These are phyloP conservation scores for Citrullus mucosospermus DNA, from an alignment of 306 rosid genomes.

Conservation along the genomic window DNA sequence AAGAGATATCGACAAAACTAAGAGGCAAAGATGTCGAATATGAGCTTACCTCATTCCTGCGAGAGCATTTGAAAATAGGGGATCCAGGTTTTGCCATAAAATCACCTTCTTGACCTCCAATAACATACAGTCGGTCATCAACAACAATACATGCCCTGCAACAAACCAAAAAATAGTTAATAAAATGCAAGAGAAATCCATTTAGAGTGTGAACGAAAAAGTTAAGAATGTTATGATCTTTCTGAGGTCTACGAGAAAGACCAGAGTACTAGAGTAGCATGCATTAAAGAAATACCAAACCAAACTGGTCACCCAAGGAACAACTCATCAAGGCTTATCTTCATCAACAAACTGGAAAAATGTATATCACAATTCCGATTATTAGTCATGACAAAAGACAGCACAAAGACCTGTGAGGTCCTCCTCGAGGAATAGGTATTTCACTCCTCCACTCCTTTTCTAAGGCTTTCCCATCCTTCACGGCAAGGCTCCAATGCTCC, in stretches of 20 bases:
- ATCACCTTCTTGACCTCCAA: constrained; percentile 98
- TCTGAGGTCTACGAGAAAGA: background rate
- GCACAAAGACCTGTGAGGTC: constrained; percentile 70
- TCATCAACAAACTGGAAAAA: background rate
- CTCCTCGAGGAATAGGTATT: constrained; percentile 79
- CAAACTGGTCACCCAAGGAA: background rate
- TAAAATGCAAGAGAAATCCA: background rate
- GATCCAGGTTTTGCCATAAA: constrained; percentile 93
- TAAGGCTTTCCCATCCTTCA: constrained; percentile 57
- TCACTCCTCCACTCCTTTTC: constrained; percentile 60
- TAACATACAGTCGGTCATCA: constrained; percentile 50
- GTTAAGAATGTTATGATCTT: background rate
- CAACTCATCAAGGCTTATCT: background rate
- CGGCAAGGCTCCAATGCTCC: constrained; percentile 90
- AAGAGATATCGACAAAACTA: background rate
- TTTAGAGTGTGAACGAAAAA: background rate
- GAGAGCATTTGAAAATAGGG: constrained; percentile 89
- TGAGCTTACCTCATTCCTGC: constrained; percentile 62
- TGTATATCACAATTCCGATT: background rate
- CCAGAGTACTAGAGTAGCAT: no score
- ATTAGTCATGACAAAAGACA: background rate
- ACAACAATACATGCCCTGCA: constrained; percentile 59
- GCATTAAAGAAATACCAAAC: background rate
- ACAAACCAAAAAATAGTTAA: background rate
- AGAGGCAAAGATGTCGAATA: background rate